Conservation (phyloP, 164 flowering plant genomes). For the Tetracentron sinense region DNA sequence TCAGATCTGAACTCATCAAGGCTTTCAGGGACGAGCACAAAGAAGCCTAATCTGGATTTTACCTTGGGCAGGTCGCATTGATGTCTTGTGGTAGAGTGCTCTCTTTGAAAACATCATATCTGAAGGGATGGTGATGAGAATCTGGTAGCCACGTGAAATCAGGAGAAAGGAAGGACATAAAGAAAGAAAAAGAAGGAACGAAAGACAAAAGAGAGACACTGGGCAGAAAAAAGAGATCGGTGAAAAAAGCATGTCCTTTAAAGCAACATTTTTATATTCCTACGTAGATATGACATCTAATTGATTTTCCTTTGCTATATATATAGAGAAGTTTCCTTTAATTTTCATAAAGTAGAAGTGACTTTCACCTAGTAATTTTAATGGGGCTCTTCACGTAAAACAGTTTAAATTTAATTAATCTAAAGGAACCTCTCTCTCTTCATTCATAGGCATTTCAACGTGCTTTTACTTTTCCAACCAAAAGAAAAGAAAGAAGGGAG, state of each 20-base stretch:
- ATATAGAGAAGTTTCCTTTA: constrained; percentile 20
- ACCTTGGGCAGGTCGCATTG: constrained; percentile 75
- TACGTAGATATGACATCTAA: constrained; percentile 59
- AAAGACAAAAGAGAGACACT: constrained; percentile 55
- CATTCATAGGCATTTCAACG: constrained; percentile 29
- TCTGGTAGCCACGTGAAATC: constrained; percentile 54
- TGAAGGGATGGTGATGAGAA: constrained; percentile 35
- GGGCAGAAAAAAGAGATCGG: constrained; percentile 41
- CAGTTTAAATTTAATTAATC: constrained; percentile 10
- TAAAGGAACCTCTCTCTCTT: constrained; percentile 12
- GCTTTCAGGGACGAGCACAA: constrained; percentile 47
- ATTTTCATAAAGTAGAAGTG: constrained; percentile 30
- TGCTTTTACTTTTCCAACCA: constrained; percentile 23
- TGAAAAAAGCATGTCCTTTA: constrained; percentile 36
- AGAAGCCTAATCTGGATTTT: constrained; percentile 86
- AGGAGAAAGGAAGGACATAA: constrained; percentile 24
- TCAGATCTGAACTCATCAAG: constrained; percentile 56
- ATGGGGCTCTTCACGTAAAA: constrained; percentile 30
- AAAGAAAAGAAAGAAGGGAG: constrained; percentile 5
- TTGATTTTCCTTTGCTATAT: constrained; percentile 34
- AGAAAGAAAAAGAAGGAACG: constrained; percentile 9
- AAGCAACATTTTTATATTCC: constrained; percentile 46
- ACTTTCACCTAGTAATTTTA: constrained; percentile 49
- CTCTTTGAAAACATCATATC: constrained; percentile 54
- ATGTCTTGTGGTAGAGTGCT: constrained; percentile 31